Evolutionary conservation across 371 early-diverging fungal species (phyloP), one percentile per base, ranked within the genome.

Genomic region (Apophysomyces sp.): DNA sequence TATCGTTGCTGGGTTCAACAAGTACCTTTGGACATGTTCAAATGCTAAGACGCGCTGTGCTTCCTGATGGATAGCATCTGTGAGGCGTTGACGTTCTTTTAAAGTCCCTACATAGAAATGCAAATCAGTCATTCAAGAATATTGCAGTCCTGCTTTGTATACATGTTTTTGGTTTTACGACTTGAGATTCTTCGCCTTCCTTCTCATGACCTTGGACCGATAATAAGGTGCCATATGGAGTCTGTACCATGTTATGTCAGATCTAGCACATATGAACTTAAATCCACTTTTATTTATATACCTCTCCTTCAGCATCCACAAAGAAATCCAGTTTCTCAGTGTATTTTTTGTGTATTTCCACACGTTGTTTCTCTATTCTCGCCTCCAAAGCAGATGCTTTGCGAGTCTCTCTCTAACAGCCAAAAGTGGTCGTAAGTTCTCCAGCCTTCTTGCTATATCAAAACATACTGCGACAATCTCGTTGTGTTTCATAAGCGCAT

Each of bases 61-160:
- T 57, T 69, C 74, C 3, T 65, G 49, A 27, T 57, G 63, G 24
- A 77, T 72, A 18, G 53, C 77, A 13, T 58, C 64, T 8, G 52
- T n/a, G 9, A 77, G 41, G 16, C 68, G 51, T 21, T 62, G 32
- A 54, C 77, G 51, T 55, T 77, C 77, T 3, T 41, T 8, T 6
- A 27, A n/a, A 0, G 63, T 55, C 77, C 77, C 77, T 77, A 21
- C 4, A 53, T 26, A 29, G 57, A 30, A 21, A 37, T 0, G 21
- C 27, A 26, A 32, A 4, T 29, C n/a, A 29, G 31, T n/a, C 16
- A 28, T 27, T 32, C 52, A 26, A 18, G 1, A 16, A 2, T 7
- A 15, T 12, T 31, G 21, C 5, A 31, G 26, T 2, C 1, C 49
- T 37, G 54, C 29, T 4, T 16, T 26, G 26, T 2, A 49, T 29